These are phyloP conservation scores for Fusarium sp. DNA, from an alignment of 2,329 filamentous ascomycete genomes.

Conservation along the genomic window DNA sequence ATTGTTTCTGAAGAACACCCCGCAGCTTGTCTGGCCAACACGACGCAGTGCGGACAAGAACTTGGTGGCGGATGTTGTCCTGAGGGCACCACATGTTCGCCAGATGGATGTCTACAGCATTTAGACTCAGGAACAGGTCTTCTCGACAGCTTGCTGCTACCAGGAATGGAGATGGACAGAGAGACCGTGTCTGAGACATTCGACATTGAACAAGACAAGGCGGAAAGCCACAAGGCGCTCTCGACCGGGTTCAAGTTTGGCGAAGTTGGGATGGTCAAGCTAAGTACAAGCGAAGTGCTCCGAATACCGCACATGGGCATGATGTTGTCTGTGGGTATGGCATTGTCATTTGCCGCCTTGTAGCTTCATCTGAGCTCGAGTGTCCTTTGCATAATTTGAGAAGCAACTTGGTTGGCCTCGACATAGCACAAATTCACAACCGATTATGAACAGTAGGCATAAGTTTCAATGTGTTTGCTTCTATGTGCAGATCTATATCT, in stretches of 20 bases:
- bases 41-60: slow-evolving; percentile 21
- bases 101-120: slow-evolving; percentile 24
- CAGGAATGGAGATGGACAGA: slow-evolving; percentile 10
- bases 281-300: slow-evolving; percentile 7
- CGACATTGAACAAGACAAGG: background rate
- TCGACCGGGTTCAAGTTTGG: slow-evolving; percentile 29
- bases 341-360: background rate
- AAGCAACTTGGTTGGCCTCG: background rate
- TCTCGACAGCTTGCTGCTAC: background rate
- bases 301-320: slow-evolving; percentile 3
- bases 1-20: slow-evolving; percentile 12
- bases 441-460: background rate
- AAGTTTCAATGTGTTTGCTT: background rate
- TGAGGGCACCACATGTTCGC: slow-evolving; percentile 24
- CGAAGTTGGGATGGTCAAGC: slow-evolving; percentile 27
- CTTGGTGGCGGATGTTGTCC: slow-evolving; percentile 29
- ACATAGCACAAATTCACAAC: background rate
- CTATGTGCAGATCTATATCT: slow-evolving; percentile 20
- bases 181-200: background rate
- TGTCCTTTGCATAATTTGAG: background rate
- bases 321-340: background rate
- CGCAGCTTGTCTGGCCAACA: slow-evolving; percentile 19
- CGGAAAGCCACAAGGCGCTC: background rate
- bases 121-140: slow-evolving; percentile 24
- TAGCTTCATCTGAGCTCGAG: background rate